phyloP scores from a whole-genome alignment of 176 grass and related monocot species.

The Cocos nucifera region DNA sequence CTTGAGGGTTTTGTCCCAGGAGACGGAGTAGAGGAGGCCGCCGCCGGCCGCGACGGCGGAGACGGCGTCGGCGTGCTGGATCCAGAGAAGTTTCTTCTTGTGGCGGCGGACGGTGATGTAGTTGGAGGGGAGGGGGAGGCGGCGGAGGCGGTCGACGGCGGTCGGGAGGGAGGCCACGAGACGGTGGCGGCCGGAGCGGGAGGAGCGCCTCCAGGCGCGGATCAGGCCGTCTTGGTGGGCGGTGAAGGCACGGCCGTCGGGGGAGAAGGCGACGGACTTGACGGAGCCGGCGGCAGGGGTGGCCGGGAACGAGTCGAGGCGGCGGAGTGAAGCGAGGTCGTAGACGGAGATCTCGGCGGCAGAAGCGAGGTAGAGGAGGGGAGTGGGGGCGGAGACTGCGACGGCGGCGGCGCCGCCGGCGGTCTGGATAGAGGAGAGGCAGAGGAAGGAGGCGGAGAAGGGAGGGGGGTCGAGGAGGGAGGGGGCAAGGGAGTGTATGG shows the following conservation, averaged over 20 bases:
- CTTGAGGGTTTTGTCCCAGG: constrained; percentile 93
- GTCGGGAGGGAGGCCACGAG: constrained; percentile 65
- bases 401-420: constrained; percentile 8
- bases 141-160: constrained; percentile 50
- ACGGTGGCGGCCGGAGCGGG: constrained; percentile 22
- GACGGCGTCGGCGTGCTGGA: constrained; percentile 64
- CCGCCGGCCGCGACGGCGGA: constrained; percentile 43
- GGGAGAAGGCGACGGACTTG: constrained; percentile 47
- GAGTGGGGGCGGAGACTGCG: not conserved
- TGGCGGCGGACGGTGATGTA: constrained; percentile 61
- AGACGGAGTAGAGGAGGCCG: constrained; percentile 67
- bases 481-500: constrained; percentile 27
- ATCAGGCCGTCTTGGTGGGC: constrained; percentile 76
- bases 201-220: constrained; percentile 51
- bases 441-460: constrained; percentile 19
- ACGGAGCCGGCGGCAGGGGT: constrained; percentile 31
- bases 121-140: constrained; percentile 72
- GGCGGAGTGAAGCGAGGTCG: constrained; percentile 16
- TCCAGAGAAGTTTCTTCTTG: constrained; percentile 66
- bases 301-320: constrained; percentile 14
- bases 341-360: constrained; percentile 32
- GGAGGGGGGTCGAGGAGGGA: not conserved
- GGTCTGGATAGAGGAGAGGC: constrained; percentile 35
- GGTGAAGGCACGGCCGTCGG: constrained; percentile 29
- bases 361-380: constrained; percentile 19